Evolutionary conservation across 228 moss, liverwort and hornwort species (phyloP).

Genomic region (Sphagnum fallax): DNA sequence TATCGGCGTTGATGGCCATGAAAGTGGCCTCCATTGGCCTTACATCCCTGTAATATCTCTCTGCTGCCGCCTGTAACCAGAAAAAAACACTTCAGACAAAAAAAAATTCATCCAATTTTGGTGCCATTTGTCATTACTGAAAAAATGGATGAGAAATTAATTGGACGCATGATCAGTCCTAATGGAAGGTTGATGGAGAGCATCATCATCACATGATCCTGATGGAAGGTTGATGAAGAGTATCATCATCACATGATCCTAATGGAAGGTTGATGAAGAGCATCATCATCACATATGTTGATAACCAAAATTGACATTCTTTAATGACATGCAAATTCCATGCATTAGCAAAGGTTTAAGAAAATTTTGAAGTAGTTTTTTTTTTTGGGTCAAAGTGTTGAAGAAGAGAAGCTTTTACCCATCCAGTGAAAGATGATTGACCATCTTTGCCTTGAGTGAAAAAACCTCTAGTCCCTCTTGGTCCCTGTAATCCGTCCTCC

Average conservation of each 20-base stretch:
- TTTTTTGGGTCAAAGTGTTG: neutral
- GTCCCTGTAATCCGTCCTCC: conserved; percentile 1
- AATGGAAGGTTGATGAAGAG: neutral
- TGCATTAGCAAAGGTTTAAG: neutral
- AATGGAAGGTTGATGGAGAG: neutral
- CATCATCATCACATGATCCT: neutral
- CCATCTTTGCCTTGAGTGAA: conserved; percentile 3
- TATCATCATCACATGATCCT: neutral
- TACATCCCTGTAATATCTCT: conserved; percentile 22
- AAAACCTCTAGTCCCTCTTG: conserved; percentile 1
- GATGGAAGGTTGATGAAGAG: neutral
- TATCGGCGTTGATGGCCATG: conserved; percentile 29
- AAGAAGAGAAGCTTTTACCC: neutral
- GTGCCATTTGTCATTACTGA: neutral
- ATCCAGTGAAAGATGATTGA: neutral
- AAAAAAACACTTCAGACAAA: neutral
- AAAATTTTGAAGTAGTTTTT: neutral
- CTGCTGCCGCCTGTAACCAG: conserved; percentile 20
- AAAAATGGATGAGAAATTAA: conserved; percentile 21
- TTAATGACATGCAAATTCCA: neutral
- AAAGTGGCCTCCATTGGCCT: conserved; percentile 38
- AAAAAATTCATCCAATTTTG: neutral
- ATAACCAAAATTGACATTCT: neutral
- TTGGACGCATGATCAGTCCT: neutral
- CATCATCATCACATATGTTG: neutral